Conservation (phyloP, 2,329 filamentous ascomycete genomes). For the Paraconiothyrium sp. region DNA sequence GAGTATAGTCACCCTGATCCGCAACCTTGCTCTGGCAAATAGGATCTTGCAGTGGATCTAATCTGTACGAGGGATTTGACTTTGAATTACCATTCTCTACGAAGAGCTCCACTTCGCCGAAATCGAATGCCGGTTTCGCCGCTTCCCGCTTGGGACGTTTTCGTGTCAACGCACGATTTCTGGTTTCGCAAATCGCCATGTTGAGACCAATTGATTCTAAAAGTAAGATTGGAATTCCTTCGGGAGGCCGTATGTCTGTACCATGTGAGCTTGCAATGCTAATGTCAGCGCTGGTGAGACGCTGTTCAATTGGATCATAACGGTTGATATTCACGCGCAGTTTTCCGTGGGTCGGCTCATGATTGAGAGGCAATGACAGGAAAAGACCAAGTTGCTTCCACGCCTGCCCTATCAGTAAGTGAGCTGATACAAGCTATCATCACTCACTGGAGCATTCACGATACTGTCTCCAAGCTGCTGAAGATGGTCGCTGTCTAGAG, state of each 20-base stretch:
- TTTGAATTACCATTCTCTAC: not conserved
- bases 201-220: constrained; percentile 42
- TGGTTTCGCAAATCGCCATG: constrained; percentile 31
- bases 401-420: constrained; percentile 32
- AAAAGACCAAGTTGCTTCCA: constrained; percentile 47
- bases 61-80: not conserved
- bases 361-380: constrained; percentile 27
- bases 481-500: constrained; percentile 30
- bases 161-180: constrained; percentile 16
- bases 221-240: constrained; percentile 30
- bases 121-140: not conserved
- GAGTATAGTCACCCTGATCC: not conserved
- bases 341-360: constrained; percentile 14
- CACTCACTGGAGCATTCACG: constrained; percentile 41
- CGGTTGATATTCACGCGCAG: constrained; percentile 37
- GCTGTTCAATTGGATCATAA: constrained; percentile 13
- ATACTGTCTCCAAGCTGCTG: constrained; percentile 35
- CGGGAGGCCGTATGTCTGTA: constrained; percentile 43
- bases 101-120: not conserved
- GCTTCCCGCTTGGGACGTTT: constrained; percentile 24
- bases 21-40: not conserved
- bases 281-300: constrained; percentile 28
- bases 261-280: constrained; percentile 34
- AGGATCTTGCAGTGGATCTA: not conserved
- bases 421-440: not conserved